Evolutionary conservation across 1,139 yeast species (phyloP), one percentile per base, ranked within the genome.

Genomic region (Kodamaea ohmeri): DNA sequence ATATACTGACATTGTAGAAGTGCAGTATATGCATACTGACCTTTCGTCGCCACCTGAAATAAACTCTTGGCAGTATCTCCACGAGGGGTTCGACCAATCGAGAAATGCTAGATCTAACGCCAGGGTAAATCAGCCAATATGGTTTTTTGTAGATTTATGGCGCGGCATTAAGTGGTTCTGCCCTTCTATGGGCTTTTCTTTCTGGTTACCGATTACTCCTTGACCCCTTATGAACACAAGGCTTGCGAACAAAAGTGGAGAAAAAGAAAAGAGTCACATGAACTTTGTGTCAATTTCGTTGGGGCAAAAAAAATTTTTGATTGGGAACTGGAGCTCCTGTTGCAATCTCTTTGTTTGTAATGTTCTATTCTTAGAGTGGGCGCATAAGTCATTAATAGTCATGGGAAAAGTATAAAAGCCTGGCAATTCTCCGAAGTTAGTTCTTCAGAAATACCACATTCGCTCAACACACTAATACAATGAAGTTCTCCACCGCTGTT

Each of bases 401-500:
- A 25, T n/a, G 4, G 20, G 12, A 27, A 32, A 25, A 32, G 26
- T 26, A 31, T 31, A 33, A 17, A 33, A 17, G 25, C 11, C 13
- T 16, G 16, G 13, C 19, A 16, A 12, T n/a, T 15, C 18, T 25
- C 35, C 30, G 4, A 11, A 6, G 13, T 31, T 21, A 4, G 15
- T 6, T 31, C 34, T 14, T 31, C 26, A 31, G 34, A 31, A 21
- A 20, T 9, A 31, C 5, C 34, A 31, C 65, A 55, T 52, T 60
- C 64, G 62, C 62, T 58, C 47, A 44, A 22, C 25, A 27, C 30
- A 18, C 27, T 29, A 24, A 25, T 26, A 47, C 41, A 42, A 58
- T 59, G 63, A 58, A 57, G 51, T 53, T 60, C 50, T 48, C 58
- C 39, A 35, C 58, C 45, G 52, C 61, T 42, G 43, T 50, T 39